Evolutionary conservation across 2,329 filamentous ascomycete species (phyloP), one percentile per base, ranked within the genome.

Genomic region (Colletotrichum siamense): DNA sequence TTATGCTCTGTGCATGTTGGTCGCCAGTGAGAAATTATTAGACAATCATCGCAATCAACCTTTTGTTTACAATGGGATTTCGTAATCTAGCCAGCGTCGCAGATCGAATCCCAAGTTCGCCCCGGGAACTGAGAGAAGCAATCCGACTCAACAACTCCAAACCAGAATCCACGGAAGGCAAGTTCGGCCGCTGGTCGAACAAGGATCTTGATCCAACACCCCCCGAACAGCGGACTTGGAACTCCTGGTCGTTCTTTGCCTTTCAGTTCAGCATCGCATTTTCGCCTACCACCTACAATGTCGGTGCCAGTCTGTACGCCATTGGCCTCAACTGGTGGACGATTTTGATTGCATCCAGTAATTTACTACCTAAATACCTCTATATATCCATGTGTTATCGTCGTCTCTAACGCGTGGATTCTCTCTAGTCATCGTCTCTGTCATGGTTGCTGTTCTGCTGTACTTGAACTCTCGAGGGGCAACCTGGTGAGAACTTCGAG

Each of bases 321-420:
- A 71, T 71, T 32, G 69, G 69, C 9, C 61, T 71, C 22, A 71
- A 71, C 30, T 71, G 69, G 69, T 71, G 61, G 57, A 66, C 69
- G 5, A 71, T 71, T 4, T 28, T 71, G 30, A 65, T 71, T 22
- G 69, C 69, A 24, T 36, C 69, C 15, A 32, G 65, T 68, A 16
- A 30, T 13, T 57, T 13, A 28, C 7, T 13, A 22, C 10, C 44
- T 10, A 49, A 49, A 49, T 0, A 22, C n/a, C 10, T 22, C n/a
- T 6, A 49, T n/a, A 13, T 22, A 49, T 22, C 10, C 44, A 22
- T 49, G 18, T 22, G 7, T 12, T 13, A 49, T 49, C n/a, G n/a
- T 22, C 44, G 18, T 3, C 10, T 49, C 44, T 49, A 22, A 49
- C n/a, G 1, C 2, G 18, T 22, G n/a, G 18, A 26, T 15, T 26